Percentiles rank a stretch among this genome's conserved stretches.
Evolutionary conservation across 768 basidiomycete species (phyloP).

Genomic region (Tulasnella calospora): DNA sequence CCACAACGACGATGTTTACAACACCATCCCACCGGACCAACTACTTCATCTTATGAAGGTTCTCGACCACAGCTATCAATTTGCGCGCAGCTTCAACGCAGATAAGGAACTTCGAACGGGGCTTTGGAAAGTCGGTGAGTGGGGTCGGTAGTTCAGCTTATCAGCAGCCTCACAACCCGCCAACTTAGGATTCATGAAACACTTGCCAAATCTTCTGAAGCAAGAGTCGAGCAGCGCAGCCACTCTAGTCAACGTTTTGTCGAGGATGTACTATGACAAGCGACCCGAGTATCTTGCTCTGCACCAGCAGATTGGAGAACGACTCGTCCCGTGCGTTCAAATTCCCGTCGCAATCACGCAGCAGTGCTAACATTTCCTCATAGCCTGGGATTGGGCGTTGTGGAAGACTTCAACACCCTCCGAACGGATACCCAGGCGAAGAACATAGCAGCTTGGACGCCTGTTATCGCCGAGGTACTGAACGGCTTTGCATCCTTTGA

Average conservation of each 20-base stretch:
- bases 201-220: slow-evolving; percentile 88
- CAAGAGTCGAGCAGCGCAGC: slow-evolving; percentile 97
- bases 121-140: slow-evolving; percentile 98
- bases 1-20: slow-evolving; percentile 86
- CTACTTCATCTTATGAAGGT: slow-evolving; percentile 91
- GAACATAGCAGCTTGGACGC: slow-evolving; percentile 96
- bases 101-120: slow-evolving; percentile 95
- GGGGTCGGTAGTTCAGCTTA: background rate
- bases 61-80: slow-evolving; percentile 94
- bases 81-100: slow-evolving; percentile 95
- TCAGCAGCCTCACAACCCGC: background rate
- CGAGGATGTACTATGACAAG: slow-evolving; percentile 90
- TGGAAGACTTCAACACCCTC: slow-evolving; percentile 87
- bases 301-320: slow-evolving; percentile 61
- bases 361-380: background rate
- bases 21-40: slow-evolving; percentile 89
- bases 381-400: slow-evolving; percentile 81
- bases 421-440: slow-evolving; percentile 87
- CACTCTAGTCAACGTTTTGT: slow-evolving; percentile 83
- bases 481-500: slow-evolving; percentile 88
- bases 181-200: slow-evolving; percentile 92
- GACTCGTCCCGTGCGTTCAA: slow-evolving; percentile 58
- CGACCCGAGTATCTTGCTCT: slow-evolving; percentile 65
- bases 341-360: background rate
- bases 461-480: slow-evolving; percentile 93